Evolutionary conservation across 108 stramenopile genomes (phyloP), one percentile per base, ranked within the genome.

Genomic region (Skeletonema potamos): DNA sequence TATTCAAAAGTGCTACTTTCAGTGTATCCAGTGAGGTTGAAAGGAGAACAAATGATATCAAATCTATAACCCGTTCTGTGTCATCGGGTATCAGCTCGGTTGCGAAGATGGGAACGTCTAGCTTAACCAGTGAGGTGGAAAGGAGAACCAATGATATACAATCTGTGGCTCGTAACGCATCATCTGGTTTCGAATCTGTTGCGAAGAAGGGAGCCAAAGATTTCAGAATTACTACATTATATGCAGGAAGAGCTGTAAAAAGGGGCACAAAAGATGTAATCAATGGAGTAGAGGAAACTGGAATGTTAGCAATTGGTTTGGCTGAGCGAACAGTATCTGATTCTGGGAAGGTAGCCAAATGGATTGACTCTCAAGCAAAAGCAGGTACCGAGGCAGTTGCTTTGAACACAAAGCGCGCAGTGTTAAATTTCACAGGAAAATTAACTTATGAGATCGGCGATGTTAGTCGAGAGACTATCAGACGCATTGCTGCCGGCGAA

Each of bases 281-380:
- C 13, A 63, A 63, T 22, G 48, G 65, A 6, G 29, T 66, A 12
- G 39, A 37, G 30, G 64, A 54, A 13, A 46, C 48, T 20, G 46
- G 48, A 6, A 48, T 30, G 6, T 46, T 65, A 4, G 64, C 44
- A 30, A 48, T 65, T 1, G 28, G 29, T n/a, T 32, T 44, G 46
- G 44, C 48, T 6, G 44, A 44, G 30, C 65, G 48, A 20, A 66
- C 17, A 63, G 48, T 51, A 22, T 51, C 48, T 24, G 48, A 54
- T 56, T 6, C 43, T 11, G 63, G 68, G 30, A 66, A 73, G 26
- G 72, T 78, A 20, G 72, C 67, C 1, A 51, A 36, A 33, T 78
- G 77, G 77, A 78, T 78, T 7, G 72, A 78, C 26, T 41, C 64
- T 3, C 77, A 78, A 27, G 66, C 77, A 26, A 78, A 67, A 55